Evolutionary conservation across 495 filamentous ascomycete species (phyloP), one percentile per base, ranked within the genome.

Genomic region (Podospora pseudopauciseta): DNA sequence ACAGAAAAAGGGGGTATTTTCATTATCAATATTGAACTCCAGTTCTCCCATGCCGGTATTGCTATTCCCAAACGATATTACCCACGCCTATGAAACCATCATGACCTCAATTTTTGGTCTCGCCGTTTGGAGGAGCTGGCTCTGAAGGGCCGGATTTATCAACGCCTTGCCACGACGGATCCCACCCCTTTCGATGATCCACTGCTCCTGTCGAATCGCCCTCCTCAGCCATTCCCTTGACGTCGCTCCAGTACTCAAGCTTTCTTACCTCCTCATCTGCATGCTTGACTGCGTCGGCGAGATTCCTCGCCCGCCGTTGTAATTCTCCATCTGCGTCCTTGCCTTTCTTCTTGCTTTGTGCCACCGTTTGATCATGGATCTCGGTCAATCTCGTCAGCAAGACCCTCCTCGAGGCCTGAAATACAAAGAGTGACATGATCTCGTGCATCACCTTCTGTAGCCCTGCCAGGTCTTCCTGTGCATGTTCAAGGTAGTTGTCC

Each of bases 391-490:
- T 81, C 0, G 85, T 79, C 11, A 97, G 80, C 3, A 98, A 84
- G 63, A 91, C 88, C 71, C 91, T 86, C 39, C 93, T 87, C 0
- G 93, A 96, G 20, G 89, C 86, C 78, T 98, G 94, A 76, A 96
- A 98, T 56, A 98, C 84, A 77, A 98, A 92, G 68, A 89, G 79
- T 2, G 85, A 75, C 91, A 97, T 94, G 71, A 98, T 92, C 23
- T 90, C 86, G 27, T 91, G 90, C 80, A 98, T 94, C 80, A 86
- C 83, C 15, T 91, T 86, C 32, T 89, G 83, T 34, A 99, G 79
- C 72, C 95, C 92, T 60, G 82, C 85, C 9, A 97, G 73, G 60
- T 97, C 94, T 11, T 94, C 91, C 3, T 89, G 89, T 26, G 88
- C 91, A 34, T 93, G 82, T n/a, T 87, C 79, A 4, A 97, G 77